Evolutionary conservation across 352 stramenopile genomes (phyloP), one percentile per base, ranked within the genome.

Genomic region (Phytophthora crassamura): DNA sequence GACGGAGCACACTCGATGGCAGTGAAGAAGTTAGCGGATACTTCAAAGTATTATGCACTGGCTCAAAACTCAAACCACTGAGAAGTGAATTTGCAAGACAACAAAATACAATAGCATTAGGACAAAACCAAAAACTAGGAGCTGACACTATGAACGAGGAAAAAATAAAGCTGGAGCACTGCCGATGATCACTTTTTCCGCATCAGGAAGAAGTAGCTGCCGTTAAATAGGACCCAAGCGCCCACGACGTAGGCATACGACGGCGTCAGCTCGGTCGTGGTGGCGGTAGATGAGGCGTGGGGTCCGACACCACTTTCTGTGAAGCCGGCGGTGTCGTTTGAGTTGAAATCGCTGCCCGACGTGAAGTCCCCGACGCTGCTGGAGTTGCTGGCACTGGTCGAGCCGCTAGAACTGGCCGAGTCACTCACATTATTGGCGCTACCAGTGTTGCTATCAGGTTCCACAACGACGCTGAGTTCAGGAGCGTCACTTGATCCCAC

Each of bases 191-290:
- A 78, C 63, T 75, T 82, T 72, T 57, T 78, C 34, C 74, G 58
- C 74, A 82, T 82, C 28, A 82, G 62, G 60, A 82, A 74, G 32
- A 78, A 75, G 59, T 77, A 82, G 66, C 69, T 77, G 62, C 69
- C 59, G 59, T 82, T 82, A 82, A 82, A 82, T 77, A 82, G 50
- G 42, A 75, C 62, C 69, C 72, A 74, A 2, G 65, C 59, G 34
- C 72, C 65, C 38, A 75, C 45, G 16, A 82, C 62, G 52, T 75
- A 82, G 22, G 67, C 61, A 45, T 82, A 82, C 2, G 74, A 72
- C 33, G 63, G 70, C 1, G 66, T 71, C 16, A 82, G 63, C 61
- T 78, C 62, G 5, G 58, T 68, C 25, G 74, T 75, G 10, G 74
- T 73, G 15, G 54, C 36, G 12, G 74, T 82, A 5, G 67, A 69